Evolutionary conservation across 495 filamentous ascomycete species (phyloP).

Genomic region (Aspergillus steynii): DNA sequence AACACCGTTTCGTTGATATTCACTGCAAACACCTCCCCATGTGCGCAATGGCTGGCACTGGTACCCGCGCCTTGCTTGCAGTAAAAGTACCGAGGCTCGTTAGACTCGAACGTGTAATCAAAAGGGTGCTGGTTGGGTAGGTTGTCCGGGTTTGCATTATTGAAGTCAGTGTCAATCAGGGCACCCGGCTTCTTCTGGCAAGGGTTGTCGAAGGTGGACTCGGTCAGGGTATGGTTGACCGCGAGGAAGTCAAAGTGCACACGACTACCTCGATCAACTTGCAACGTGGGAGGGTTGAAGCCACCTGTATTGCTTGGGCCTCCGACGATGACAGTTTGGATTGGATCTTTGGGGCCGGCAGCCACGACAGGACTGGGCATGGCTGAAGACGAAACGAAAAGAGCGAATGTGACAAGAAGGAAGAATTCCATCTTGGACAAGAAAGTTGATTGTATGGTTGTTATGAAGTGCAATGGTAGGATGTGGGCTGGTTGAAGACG

Average conservation of each 20-base stretch:
- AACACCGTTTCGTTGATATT: background rate
- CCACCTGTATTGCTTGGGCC: background rate
- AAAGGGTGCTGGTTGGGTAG: background rate
- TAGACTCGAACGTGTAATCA: background rate
- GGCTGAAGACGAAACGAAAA: too few species aligned
- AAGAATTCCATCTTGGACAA: too few species aligned
- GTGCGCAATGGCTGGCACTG: background rate
- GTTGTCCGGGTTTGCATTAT: background rate
- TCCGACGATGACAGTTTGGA: conserved; percentile 10
- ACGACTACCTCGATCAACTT: background rate
- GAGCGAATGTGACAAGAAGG: too few species aligned
- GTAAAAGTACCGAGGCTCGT: background rate
- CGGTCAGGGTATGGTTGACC: background rate
- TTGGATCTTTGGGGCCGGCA: too few species aligned
- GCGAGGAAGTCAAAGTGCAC: conserved; percentile 5
- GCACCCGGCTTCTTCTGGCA: background rate
- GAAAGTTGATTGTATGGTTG: too few species aligned
- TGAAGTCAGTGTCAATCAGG: background rate
- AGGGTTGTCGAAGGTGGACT: background rate
- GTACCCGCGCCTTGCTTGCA: background rate
- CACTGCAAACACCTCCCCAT: conserved; percentile 2
- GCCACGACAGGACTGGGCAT: too few species aligned
- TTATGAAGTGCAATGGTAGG: too few species aligned
- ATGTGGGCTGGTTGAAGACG: too few species aligned
- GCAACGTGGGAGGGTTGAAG: background rate